Conservation (phyloP, 441 rosid genomes). For the Erodium trifolium region DNA sequence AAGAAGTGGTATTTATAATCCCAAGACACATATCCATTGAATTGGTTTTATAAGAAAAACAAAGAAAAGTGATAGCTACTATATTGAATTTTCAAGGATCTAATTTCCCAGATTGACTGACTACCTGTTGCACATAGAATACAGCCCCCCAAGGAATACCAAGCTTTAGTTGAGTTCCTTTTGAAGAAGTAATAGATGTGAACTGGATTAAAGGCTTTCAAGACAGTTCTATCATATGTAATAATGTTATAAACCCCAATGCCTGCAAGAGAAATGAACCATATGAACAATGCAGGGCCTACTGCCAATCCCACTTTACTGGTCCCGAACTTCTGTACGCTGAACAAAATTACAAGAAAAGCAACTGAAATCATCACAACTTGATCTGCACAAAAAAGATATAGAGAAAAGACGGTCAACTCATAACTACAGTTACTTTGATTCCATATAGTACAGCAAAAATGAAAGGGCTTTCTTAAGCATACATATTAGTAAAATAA, state of each 20-base stretch:
- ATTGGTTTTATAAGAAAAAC: too few species aligned
- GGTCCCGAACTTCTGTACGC: slow-evolving; percentile 95
- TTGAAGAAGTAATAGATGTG: slow-evolving; percentile 80
- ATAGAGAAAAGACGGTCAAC: slow-evolving; percentile 22
- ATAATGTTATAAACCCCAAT: slow-evolving; percentile 79
- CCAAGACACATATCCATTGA: neutral
- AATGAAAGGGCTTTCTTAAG: neutral
- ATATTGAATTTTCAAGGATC: neutral
- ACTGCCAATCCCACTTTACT: slow-evolving; percentile 93
- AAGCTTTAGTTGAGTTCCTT: slow-evolving; percentile 72
- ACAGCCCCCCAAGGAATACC: slow-evolving; percentile 97
- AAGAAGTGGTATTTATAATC: neutral
- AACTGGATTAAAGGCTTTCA: slow-evolving; percentile 82
- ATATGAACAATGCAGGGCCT: slow-evolving; percentile 87
- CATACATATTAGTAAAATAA: neutral
- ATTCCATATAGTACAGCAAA: neutral
- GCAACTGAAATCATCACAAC: slow-evolving; percentile 91
- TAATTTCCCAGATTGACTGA: slow-evolving; percentile 7
- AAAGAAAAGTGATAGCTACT: too few species aligned
- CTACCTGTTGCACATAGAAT: slow-evolving; percentile 95
- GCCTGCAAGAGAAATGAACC: slow-evolving; percentile 92
- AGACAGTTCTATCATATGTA: slow-evolving; percentile 63
- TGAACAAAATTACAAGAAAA: slow-evolving; percentile 78
- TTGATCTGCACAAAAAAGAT: slow-evolving; percentile 54
- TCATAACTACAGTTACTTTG: slow-evolving; percentile 16